Base-by-base conservation (phyloP, 768 basidiomycete species). In the Cubamyces lactineus region DNA sequence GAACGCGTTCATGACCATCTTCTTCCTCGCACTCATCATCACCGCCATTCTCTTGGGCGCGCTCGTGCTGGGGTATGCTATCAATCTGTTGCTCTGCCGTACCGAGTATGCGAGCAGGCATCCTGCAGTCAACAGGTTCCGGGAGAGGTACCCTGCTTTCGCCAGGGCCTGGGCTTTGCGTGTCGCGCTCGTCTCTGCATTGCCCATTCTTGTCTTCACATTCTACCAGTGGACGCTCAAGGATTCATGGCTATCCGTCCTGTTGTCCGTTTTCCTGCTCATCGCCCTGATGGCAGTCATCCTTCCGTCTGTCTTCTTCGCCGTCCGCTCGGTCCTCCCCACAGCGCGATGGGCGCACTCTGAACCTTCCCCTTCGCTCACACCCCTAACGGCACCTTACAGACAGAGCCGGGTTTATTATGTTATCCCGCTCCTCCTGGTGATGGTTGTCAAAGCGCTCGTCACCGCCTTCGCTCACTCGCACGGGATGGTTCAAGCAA, bases 1-100 rank as follows among this genome's bases (percentile, higher is more conserved):
- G 57, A 96, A 97, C 75, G 89, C 89, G 7, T 97, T 93, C 76
- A 90, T 92, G 83, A 95, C 93, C 5, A 77, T 87, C n/a, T 96
- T 97, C 74, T 76, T 96, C 46, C 78, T 84, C 49, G 78, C 80
- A 11, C 81, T 98, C 67, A 85, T 92, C 55, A 70, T 91, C 39
- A 74, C 88, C 59, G 88, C 84, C 16, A 82, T 92, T 63, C 75
- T 83, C 16, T 46, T 84, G 15, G 82, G 72, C 0, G 64, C 84
- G 5, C 78, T 92, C 55, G 78, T 72, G 5, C 47, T 90, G 19
- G 81, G 81, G 17, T 89, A 85, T 64, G 76, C 74, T 2, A 47
- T 82, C n/a, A 51, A 79, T 19, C 57, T 77, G 19, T 57, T 77
- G 11, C 69, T 80, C 12, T 64, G 75, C 13, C 67, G 69, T 41